Conservation (phyloP, 202 grass and related monocot genomes). For the Cymbopogon flexuosus region DNA sequence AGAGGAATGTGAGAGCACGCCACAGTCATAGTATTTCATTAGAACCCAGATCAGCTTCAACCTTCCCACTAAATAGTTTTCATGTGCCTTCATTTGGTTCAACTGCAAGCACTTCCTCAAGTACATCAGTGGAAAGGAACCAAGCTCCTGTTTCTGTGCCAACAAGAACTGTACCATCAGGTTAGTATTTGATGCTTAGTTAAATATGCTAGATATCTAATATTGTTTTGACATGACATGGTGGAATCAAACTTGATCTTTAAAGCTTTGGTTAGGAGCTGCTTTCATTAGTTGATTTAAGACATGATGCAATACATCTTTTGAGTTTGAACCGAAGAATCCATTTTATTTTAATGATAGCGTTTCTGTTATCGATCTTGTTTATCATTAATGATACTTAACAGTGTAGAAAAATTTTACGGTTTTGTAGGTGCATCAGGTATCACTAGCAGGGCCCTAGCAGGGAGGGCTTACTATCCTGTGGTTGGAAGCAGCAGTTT, state of each 20-base stretch:
- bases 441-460: not conserved
- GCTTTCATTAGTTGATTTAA: not conserved
- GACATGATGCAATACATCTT: constrained; percentile 2
- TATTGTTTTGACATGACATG: not conserved
- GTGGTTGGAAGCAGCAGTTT: constrained; percentile 18
- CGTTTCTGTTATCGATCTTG: not conserved
- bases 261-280: not conserved
- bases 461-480: constrained; percentile 17
- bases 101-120: constrained; percentile 32
- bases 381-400: not conserved
- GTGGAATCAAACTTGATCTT: not conserved
- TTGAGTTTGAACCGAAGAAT: constrained; percentile 2
- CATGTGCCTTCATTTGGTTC: constrained; percentile 31
- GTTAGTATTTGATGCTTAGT: constrained; percentile 22
- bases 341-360: not conserved
- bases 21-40: constrained; percentile 37
- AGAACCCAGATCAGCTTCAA: constrained; percentile 42
- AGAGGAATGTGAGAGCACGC: constrained; percentile 85
- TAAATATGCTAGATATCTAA: not conserved
- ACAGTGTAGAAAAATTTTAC: constrained; percentile 8
- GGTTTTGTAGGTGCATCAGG: constrained; percentile 25
- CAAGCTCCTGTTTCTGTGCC: constrained; percentile 17
- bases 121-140: constrained; percentile 32
- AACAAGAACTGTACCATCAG: constrained; percentile 37
- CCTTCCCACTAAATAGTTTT: constrained; percentile 32